phyloP scores from a whole-genome alignment of 2,329 filamentous ascomycete species.

The Capronia epimyces region DNA sequence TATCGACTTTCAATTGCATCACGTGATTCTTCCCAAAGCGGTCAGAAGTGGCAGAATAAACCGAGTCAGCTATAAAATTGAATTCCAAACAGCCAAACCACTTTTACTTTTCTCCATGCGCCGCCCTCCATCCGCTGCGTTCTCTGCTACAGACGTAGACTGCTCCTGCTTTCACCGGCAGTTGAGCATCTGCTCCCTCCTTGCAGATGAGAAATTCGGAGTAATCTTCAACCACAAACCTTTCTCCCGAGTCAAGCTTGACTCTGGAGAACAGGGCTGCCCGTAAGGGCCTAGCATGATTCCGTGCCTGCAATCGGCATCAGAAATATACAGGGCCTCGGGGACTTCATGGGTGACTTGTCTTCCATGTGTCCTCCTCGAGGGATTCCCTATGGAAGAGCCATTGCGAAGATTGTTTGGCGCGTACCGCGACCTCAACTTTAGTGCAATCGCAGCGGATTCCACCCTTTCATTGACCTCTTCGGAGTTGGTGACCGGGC shows the following conservation, averaged over 20 bases:
- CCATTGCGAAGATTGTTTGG: slow-evolving; percentile 88
- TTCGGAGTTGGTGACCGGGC: slow-evolving; percentile 32
- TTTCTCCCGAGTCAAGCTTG: slow-evolving; percentile 25
- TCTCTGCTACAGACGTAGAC: slow-evolving; percentile 76
- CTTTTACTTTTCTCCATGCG: slow-evolving; percentile 54
- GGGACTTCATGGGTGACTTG: slow-evolving; percentile 30
- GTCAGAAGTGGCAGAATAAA: slow-evolving; percentile 16
- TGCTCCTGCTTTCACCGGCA: slow-evolving; percentile 16
- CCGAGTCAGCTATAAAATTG: slow-evolving; percentile 10
- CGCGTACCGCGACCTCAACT: slow-evolving; percentile 53
- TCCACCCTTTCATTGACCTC: slow-evolving; percentile 36
- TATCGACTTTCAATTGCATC: no score
- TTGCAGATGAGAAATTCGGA: slow-evolving; percentile 98
- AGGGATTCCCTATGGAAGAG: slow-evolving; percentile 70
- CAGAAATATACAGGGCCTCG: slow-evolving; percentile 74
- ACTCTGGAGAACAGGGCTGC: slow-evolving; percentile 48
- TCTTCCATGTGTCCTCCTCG: slow-evolving; percentile 27
- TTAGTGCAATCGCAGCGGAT: slow-evolving; percentile 93
- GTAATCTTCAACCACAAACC: slow-evolving; percentile 68
- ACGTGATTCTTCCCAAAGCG: background rate
- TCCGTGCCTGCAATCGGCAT: slow-evolving; percentile 78
- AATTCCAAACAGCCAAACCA: background rate
- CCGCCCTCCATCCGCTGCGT: slow-evolving; percentile 88
- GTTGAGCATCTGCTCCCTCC: slow-evolving; percentile 14
- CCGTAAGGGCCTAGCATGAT: slow-evolving; percentile 77